Conservation (phyloP, 345 rosid genomes). For the Noccaea caerulescens region DNA sequence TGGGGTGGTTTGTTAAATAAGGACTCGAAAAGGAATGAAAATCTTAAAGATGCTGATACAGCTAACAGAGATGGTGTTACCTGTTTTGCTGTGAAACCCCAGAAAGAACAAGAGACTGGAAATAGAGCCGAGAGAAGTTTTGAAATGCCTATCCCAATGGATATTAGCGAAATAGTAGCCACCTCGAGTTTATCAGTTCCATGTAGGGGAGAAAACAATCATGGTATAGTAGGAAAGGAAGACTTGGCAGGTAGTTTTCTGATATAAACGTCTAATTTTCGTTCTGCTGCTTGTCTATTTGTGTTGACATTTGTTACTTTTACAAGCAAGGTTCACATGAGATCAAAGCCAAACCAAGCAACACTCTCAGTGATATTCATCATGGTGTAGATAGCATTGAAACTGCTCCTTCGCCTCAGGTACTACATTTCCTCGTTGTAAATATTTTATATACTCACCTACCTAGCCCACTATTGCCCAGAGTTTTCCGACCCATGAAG, state of each 20-base stretch:
- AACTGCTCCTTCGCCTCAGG: conserved; percentile 55
- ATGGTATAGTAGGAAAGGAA: conserved; percentile 46
- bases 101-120: conserved; percentile 53
- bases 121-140: conserved; percentile 50
- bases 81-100: conserved; percentile 40
- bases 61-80: conserved; percentile 46
- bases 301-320: conserved; percentile 10
- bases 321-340: conserved; percentile 52
- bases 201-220: conserved; percentile 52
- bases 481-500: conserved; percentile 19
- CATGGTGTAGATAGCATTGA: conserved; percentile 46
- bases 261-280: conserved; percentile 6
- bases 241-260: conserved; percentile 52
- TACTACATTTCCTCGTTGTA: conserved; percentile 39
- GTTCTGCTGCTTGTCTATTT: conserved; percentile 11
- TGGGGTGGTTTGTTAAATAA: conserved; percentile 51
- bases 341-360: conserved; percentile 46
- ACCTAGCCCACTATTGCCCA: conserved; percentile 2
- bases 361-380: conserved; percentile 29
- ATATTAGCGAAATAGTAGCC: conserved; percentile 46
- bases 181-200: conserved; percentile 44
- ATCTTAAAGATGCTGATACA: conserved; percentile 43
- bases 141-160: conserved; percentile 32
- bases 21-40: conserved; percentile 51
- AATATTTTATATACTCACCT: not conserved